A percentile compares a stretch with the other conserved stretches of the same genome.
These are phyloP conservation scores for Aspergillus diversus DNA, from an alignment of 495 filamentous ascomycete species.

Conservation along the genomic window DNA sequence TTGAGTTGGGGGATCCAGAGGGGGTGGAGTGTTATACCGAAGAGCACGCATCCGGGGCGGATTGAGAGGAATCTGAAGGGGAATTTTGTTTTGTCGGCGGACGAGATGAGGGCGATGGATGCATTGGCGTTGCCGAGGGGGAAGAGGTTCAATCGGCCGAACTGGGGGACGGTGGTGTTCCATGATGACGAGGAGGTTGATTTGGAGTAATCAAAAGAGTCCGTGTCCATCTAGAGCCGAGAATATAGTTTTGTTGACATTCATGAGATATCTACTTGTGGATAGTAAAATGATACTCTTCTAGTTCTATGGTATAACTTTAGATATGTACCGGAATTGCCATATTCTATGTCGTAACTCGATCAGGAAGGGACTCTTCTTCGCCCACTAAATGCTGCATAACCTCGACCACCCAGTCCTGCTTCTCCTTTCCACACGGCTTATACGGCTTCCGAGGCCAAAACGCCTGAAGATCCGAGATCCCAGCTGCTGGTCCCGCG, in stretches of 20 bases:
- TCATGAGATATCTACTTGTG: too few relatives aligned
- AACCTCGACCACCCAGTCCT: conserved; percentile 29
- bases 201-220: conserved; percentile 3
- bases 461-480: conserved; percentile 24
- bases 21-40: conserved; percentile 64
- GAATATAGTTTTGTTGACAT: too few relatives aligned
- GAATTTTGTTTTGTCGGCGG: conserved; percentile 53
- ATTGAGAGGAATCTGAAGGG: conserved; percentile 56
- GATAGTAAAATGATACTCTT: too few relatives aligned
- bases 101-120: conserved; percentile 55
- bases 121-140: conserved; percentile 35
- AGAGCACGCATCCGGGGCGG: conserved; percentile 51
- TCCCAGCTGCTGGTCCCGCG: conserved; percentile 30
- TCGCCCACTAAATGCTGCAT: conserved; percentile 30
- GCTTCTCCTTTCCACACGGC: conserved; percentile 28
- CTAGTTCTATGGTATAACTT: background rate
- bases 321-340: background rate
- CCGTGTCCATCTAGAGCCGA: too few relatives aligned
- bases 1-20: conserved; percentile 63
- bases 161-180: conserved; percentile 34
- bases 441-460: conserved; percentile 32
- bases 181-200: conserved; percentile 29
- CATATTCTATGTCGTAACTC: background rate
- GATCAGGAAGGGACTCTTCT: conserved; percentile 30
- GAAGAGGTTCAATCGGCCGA: conserved; percentile 34